Conservation (phyloP, 2,329 filamentous ascomycete genomes). For the Scedosporium apiospermum region DNA sequence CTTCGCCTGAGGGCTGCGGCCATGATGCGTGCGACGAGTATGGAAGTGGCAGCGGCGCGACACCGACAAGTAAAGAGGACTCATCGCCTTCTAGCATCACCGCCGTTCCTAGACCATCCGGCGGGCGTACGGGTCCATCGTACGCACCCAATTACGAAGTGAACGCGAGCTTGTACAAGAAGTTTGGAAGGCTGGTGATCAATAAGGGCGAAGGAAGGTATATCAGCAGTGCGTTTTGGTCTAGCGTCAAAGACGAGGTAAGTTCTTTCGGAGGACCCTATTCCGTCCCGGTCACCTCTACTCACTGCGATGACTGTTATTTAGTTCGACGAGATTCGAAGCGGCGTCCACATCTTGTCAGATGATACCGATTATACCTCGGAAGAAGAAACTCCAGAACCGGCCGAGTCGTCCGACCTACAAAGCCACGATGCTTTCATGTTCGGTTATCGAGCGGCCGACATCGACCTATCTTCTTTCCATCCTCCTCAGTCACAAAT, state of each 20-base stretch:
- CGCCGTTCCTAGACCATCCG: background rate
- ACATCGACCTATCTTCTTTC: constrained; percentile 53
- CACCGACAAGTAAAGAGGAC: background rate
- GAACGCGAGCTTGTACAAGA: constrained; percentile 17
- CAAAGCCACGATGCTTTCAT: constrained; percentile 56
- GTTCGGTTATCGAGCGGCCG: constrained; percentile 62
- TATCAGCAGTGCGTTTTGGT: constrained; percentile 69
- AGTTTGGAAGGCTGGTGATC: constrained; percentile 60
- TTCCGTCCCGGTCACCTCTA: background rate
- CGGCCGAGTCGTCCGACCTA: constrained; percentile 1
- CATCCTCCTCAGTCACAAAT: constrained; percentile 60
- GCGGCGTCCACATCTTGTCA: constrained; percentile 24
- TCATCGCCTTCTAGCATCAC: background rate
- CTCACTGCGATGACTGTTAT: background rate
- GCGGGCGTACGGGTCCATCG: background rate
- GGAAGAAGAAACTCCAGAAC: constrained; percentile 44
- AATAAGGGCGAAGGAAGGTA: constrained; percentile 52
- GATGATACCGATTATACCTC: constrained; percentile 46
- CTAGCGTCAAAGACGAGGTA: constrained; percentile 66
- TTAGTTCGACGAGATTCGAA: constrained; percentile 32
- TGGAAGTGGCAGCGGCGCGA: background rate
- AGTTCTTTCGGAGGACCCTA: constrained; percentile 10
- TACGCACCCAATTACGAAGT: background rate
- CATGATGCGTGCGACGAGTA: background rate
- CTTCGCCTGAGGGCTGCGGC: background rate